Evolutionary conservation across 176 grass and related monocot genomes (phyloP), one percentile per base, ranked within the genome.

Genomic region (Lolium multiflorum): DNA sequence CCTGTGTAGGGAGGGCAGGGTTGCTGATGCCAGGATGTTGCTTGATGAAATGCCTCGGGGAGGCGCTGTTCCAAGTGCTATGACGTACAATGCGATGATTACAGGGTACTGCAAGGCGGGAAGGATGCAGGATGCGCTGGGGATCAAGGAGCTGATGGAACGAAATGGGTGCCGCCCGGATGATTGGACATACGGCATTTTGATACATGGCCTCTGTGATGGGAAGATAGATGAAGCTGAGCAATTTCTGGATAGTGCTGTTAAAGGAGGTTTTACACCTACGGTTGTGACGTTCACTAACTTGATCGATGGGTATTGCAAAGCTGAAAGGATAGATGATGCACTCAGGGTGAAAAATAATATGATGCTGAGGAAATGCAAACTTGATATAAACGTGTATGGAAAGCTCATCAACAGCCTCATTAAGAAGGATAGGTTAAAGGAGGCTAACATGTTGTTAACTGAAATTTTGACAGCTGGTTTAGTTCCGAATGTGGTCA

Each of bases 401-500:
- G 87, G 86, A 44, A 43, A 87, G 60, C 77, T 94, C 56, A 84
- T 94, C 75, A 79, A 78, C 78, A 85, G 62, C 54, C 83, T 94
- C 26, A 87, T 91, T 39, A 94, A 91, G 63, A 80, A 83, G 81
- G 76, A 90, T 37, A 94, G 38, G 76, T 18, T 80, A 68, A 82
- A 84, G 61, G 92, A 94, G 75, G 87, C 89, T 77, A 82, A 91
- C 79, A 43, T 74, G 61, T 57, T 91, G 37, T 50, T 94, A 51
- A 57, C 79, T 80, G 92, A 91, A 28, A 87, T 94, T 80, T 68
- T 48, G 0, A 66, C 73, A 51, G 85, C 67, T 87, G 92, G 87
- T 84, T 82, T 98, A 16, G 65, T 85, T 71, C 92, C 91, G 21
- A 98, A 86, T 91, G 85, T 91, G 16, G 80, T 98, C 84, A 98